Percentiles rank a stretch among this genome's conserved stretches.
Conservation (phyloP, 371 early-diverging fungal species). For the Blyttiomyces sp. region DNA sequence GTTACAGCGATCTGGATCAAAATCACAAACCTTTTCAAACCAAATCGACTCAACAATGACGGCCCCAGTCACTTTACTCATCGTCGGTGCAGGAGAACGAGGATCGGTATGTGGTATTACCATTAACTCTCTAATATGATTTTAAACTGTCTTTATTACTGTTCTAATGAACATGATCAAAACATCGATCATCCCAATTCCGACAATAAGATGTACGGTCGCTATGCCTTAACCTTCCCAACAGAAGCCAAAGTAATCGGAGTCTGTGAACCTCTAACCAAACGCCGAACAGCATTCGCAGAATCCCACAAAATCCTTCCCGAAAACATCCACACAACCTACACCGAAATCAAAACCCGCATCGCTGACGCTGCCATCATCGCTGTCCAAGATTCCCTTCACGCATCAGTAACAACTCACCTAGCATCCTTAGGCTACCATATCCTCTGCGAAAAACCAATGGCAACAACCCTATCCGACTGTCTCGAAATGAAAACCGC, state of each 20-base stretch:
- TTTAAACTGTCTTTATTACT: too few relatives aligned
- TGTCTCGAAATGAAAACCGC: conserved; percentile 45
- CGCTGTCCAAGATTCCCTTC: conserved; percentile 22
- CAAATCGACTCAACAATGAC: too few relatives aligned
- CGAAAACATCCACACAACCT: conserved; percentile 10
- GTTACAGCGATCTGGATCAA: too few relatives aligned
- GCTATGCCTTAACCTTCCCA: conserved; percentile 22
- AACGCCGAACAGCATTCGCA: conserved; percentile 20
- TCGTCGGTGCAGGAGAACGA: too few relatives aligned
- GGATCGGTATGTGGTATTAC: too few relatives aligned
- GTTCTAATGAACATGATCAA: too few relatives aligned
- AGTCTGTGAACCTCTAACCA: conserved; percentile 21
- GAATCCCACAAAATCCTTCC: conserved; percentile 1
- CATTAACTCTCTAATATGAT: too few relatives aligned
- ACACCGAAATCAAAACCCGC: conserved; percentile 5
- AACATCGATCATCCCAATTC: background rate
- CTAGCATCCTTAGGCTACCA: conserved; percentile 48
- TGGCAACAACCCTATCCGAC: conserved; percentile 44
- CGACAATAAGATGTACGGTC: conserved; percentile 20
- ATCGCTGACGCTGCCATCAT: conserved; percentile 29
- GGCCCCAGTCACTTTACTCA: too few relatives aligned
- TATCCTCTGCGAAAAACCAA: conserved; percentile 58
- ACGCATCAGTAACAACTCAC: conserved; percentile 22
- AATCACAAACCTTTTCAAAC: too few relatives aligned
- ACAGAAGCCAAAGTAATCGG: conserved; percentile 16